phyloP scores from a whole-genome alignment of 2,329 filamentous ascomycete species.

The Stemphylium beticola region DNA sequence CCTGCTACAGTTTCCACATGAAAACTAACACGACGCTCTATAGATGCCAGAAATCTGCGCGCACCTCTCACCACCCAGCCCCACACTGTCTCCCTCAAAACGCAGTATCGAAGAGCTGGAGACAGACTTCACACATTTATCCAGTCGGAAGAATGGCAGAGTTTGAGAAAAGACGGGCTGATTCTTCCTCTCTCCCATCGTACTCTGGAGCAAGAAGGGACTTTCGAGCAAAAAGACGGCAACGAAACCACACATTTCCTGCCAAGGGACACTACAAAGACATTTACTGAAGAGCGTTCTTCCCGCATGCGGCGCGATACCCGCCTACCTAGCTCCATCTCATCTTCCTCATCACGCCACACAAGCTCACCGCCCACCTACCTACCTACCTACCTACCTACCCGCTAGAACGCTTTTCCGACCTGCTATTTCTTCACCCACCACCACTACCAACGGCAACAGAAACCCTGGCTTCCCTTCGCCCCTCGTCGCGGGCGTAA shows the following conservation, averaged over 20 bases:
- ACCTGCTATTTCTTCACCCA: too few species aligned
- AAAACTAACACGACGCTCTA: conserved; percentile 4
- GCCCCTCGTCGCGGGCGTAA: not conserved
- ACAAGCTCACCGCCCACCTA: too few species aligned
- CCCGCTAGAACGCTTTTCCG: too few species aligned
- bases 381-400: too few species aligned
- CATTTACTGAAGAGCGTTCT: too few species aligned
- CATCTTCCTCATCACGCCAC: too few species aligned
- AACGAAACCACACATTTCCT: too few species aligned
- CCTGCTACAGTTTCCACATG: not conserved
- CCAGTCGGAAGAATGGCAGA: conserved; percentile 19
- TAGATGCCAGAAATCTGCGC: conserved; percentile 38
- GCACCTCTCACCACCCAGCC: conserved; percentile 19
- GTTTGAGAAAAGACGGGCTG: not conserved
- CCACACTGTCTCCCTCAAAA: conserved; percentile 14
- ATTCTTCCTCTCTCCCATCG: not conserved
- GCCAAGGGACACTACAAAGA: too few species aligned
- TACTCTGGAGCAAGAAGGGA: too few species aligned
- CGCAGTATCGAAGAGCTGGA: conserved; percentile 22
- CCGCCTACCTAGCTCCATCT: too few species aligned
- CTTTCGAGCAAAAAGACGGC: too few species aligned
- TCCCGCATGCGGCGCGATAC: too few species aligned
- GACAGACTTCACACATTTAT: conserved; percentile 40
- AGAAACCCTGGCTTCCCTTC: not conserved
- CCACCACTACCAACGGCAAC: not conserved